Percentiles rank a stretch among this genome's conserved stretches.
Conservation (phyloP, 2,329 filamentous ascomycete genomes). For the Xylariaceae sp. region DNA sequence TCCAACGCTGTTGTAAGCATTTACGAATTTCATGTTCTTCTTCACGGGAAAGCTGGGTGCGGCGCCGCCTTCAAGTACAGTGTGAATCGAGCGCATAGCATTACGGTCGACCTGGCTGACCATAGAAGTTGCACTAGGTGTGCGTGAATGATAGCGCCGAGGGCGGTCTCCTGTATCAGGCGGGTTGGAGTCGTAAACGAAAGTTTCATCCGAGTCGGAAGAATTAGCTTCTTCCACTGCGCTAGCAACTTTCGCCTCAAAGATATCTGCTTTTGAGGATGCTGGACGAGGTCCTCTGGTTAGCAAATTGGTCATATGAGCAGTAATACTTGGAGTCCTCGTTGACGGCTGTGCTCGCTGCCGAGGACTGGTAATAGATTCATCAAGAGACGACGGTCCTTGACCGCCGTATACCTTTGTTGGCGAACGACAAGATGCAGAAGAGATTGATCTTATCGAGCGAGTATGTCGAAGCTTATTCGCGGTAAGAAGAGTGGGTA, state of each 20-base stretch:
- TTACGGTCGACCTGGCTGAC: constrained; percentile 68
- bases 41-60: constrained; percentile 63
- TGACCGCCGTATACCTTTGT: constrained; percentile 40
- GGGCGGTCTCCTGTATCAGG: constrained; percentile 66
- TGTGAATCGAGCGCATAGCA: constrained; percentile 65
- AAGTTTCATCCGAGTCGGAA: constrained; percentile 96
- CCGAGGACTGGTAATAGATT: constrained; percentile 28
- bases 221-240: constrained; percentile 95
- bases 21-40: constrained; percentile 96
- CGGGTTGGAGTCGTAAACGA: constrained; percentile 98
- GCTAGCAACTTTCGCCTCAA: constrained; percentile 94
- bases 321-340: constrained; percentile 39
- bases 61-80: constrained; percentile 62
- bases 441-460: constrained; percentile 42
- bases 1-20: constrained; percentile 68
- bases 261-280: constrained; percentile 96
- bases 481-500: constrained; percentile 33
- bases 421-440: constrained; percentile 38
- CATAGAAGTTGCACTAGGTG: constrained; percentile 89
- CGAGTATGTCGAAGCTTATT: constrained; percentile 45
- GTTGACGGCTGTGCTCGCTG: constrained; percentile 24
- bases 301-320: constrained; percentile 49
- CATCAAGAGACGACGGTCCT: constrained; percentile 39
- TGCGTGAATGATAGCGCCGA: constrained; percentile 88
- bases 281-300: constrained; percentile 55